Percentiles rank a stretch among this genome's conserved stretches.
Conservation (phyloP, 2,329 filamentous ascomycete species). For the Aphanoascus verrucosus region DNA sequence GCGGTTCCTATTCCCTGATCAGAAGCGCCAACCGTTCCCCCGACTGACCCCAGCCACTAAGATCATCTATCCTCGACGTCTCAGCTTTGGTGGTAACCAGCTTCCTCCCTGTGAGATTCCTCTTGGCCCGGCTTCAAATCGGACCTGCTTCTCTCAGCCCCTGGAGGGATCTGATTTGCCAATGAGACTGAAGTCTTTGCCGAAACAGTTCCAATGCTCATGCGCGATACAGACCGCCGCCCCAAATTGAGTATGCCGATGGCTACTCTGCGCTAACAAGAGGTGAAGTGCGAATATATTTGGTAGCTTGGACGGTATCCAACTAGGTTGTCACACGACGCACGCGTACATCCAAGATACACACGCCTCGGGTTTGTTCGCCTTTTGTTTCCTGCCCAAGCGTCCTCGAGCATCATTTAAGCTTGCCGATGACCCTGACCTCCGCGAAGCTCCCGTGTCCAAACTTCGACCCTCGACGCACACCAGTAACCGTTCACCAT, state of each 20-base stretch:
- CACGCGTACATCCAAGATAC: background rate
- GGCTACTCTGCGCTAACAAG: background rate
- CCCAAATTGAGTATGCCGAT: background rate
- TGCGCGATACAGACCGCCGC: background rate
- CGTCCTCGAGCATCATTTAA: background rate
- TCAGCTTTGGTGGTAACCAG: background rate
- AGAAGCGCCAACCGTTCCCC: background rate
- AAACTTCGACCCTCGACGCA: too few relatives aligned
- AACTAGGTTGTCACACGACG: background rate
- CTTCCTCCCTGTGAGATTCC: background rate
- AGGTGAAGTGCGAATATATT: background rate
- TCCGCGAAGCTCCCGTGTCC: background rate
- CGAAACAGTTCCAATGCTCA: background rate
- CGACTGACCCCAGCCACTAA: background rate
- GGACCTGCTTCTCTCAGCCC: background rate
- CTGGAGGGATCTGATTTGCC: background rate
- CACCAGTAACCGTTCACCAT: slow-evolving; percentile 3
- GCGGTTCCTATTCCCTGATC: background rate
- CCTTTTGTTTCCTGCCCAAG: background rate
- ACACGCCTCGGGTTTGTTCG: background rate
- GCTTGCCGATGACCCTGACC: background rate
- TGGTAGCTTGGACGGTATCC: background rate
- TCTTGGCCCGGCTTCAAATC: background rate
- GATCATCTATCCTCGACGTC: background rate
- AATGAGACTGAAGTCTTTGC: background rate